Percentiles rank a stretch among this genome's conserved stretches.
These are phyloP conservation scores for Punctularia strigosozonata DNA, from an alignment of 768 basidiomycete species.

Conservation along the genomic window DNA sequence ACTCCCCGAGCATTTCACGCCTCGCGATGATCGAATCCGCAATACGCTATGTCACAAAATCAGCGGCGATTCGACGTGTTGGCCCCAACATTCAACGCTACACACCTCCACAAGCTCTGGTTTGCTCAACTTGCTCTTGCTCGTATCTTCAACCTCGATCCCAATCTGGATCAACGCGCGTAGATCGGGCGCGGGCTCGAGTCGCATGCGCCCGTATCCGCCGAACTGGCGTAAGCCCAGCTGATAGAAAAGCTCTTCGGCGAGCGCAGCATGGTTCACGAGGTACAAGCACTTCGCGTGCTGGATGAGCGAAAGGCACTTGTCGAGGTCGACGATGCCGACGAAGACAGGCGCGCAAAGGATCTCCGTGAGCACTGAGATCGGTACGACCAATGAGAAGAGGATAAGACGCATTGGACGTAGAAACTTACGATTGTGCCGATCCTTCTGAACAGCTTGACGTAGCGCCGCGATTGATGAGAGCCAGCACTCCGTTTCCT, in stretches of 20 bases:
- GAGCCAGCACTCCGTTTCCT: constrained; percentile 66
- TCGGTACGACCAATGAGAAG: not conserved
- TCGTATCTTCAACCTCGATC: constrained; percentile 53
- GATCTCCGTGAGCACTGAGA: constrained; percentile 69
- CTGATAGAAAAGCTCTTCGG: constrained; percentile 93
- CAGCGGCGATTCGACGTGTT: not conserved
- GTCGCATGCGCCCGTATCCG: constrained; percentile 57
- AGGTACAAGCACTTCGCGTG: constrained; percentile 83
- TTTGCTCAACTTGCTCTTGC: constrained; percentile 41
- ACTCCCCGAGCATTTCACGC: constrained; percentile 83
- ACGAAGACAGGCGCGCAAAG: constrained; percentile 84
- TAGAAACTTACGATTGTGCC: constrained; percentile 52
- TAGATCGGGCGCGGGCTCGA: constrained; percentile 75
- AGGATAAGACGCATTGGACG: not conserved
- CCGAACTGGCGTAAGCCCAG: constrained; percentile 88
- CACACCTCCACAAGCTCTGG: constrained; percentile 62
- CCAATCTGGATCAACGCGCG: constrained; percentile 66
- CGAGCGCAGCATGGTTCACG: constrained; percentile 73
- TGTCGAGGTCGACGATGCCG: constrained; percentile 71
- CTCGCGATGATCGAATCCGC: constrained; percentile 42
- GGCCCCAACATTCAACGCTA: not conserved
- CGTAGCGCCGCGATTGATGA: constrained; percentile 66
- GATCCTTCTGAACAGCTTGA: constrained; percentile 39
- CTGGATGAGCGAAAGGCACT: constrained; percentile 75
- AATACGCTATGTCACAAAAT: constrained; percentile 38